Conservation (phyloP, 345 rosid genomes). For the Trapa bicornis region DNA sequence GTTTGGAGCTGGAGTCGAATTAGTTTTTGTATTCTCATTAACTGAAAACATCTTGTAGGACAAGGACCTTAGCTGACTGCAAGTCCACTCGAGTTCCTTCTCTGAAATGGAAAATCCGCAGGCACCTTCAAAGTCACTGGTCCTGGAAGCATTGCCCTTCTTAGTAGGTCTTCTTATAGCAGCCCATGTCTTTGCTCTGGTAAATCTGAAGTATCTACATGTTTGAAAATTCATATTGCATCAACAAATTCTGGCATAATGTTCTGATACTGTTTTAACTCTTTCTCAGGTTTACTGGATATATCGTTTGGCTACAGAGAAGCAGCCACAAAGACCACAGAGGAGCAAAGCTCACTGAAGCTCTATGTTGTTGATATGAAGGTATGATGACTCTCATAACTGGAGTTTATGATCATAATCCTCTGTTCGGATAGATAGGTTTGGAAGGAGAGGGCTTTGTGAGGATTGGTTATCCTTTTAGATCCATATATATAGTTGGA, state of each 20-base stretch:
- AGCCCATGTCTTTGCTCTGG: conserved; percentile 6
- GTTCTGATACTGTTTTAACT: neutral
- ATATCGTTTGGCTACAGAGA: conserved; percentile 1
- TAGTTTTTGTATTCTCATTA: neutral
- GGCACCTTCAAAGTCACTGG: neutral
- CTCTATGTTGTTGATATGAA: neutral
- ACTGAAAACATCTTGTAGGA: too few species aligned
- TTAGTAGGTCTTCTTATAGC: conserved; percentile 3
- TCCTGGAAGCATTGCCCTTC: neutral
- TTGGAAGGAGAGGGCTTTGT: neutral
- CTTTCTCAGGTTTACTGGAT: conserved; percentile 3
- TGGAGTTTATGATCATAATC: neutral
- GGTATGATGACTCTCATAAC: neutral
- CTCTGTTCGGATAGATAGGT: neutral
- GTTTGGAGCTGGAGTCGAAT: neutral
- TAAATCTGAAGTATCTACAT: neutral
- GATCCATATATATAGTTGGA: neutral
- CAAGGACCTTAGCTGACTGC: too few species aligned
- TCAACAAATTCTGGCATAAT: neutral
- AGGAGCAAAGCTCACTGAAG: conserved; percentile 3
- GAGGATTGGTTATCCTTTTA: neutral
- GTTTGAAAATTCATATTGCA: neutral
- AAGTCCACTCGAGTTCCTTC: neutral
- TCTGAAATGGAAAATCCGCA: neutral
- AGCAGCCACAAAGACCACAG: neutral